A percentile compares a stretch with the other conserved stretches of the same genome.
Conservation (phyloP, 306 rosid species). For the Vachellia collinsii region DNA sequence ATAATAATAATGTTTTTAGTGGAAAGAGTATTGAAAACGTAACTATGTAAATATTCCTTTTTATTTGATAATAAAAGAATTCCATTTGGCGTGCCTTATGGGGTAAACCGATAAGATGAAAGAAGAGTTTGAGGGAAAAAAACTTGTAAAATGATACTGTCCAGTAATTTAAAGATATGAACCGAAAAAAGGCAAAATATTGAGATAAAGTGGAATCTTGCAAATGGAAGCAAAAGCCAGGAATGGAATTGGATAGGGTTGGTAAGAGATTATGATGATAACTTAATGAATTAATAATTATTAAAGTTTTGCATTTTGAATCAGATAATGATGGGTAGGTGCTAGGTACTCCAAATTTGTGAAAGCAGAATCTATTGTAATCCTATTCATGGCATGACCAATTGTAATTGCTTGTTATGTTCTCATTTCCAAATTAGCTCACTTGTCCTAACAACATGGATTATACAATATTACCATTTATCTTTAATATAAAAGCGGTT, state of each 20-base stretch:
- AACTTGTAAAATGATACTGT: neutral
- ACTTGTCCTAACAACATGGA: neutral
- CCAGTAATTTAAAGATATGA: slow-evolving; percentile 28
- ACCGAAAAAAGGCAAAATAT: neutral
- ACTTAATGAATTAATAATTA: too few relatives aligned
- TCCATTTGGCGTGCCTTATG: slow-evolving; percentile 3
- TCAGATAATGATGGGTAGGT: slow-evolving; percentile 15
- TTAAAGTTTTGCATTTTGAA: neutral
- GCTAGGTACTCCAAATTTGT: neutral
- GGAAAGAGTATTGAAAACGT: too few relatives aligned
- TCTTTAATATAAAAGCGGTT: too few relatives aligned
- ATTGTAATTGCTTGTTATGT: neutral
- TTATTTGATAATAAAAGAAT: neutral
- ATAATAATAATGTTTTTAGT: too few relatives aligned
- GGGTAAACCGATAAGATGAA: neutral
- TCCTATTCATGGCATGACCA: neutral
- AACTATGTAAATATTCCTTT: too few relatives aligned
- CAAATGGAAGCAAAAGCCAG: neutral
- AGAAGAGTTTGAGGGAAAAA: neutral
- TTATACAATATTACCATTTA: too few relatives aligned
- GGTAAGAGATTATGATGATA: neutral
- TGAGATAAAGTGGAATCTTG: slow-evolving; percentile 30
- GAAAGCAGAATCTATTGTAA: neutral
- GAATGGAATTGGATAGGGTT: neutral
- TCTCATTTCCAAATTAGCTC: neutral